A percentile compares a stretch with the other conserved stretches of the same genome.
Conservation (phyloP, 129 eudicot genomes). For the Kitagawia praeruptora region DNA sequence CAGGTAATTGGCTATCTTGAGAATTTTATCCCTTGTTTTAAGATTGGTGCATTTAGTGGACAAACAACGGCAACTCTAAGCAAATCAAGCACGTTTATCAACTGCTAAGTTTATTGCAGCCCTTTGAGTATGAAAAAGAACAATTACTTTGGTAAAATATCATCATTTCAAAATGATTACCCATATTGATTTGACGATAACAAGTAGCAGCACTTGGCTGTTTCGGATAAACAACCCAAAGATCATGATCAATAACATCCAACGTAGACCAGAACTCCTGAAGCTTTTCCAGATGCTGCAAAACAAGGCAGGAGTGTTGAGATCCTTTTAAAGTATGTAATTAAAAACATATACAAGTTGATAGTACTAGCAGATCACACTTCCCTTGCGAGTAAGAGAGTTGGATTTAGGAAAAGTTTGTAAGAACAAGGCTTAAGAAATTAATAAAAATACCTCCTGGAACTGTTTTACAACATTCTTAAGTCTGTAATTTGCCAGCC, state of each 20-base stretch:
- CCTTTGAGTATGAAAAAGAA: neutral
- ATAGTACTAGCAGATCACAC: constrained; percentile 7
- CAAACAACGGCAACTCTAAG: neutral
- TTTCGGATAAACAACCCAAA: constrained; percentile 44
- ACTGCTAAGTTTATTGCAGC: neutral
- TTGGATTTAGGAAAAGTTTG: neutral
- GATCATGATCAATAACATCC: constrained; percentile 57
- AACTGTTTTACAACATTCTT: constrained; percentile 62
- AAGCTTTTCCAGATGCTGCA: constrained; percentile 70
- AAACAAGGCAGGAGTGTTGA: constrained; percentile 19
- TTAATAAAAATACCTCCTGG: constrained; percentile 34
- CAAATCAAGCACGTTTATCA: neutral
- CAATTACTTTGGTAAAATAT: neutral
- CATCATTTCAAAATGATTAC: constrained; percentile 16
- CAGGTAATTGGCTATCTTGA: neutral
- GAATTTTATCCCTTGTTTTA: neutral
- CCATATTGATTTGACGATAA: constrained; percentile 54
- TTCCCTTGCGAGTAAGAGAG: neutral
- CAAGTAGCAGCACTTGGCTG: constrained; percentile 40
- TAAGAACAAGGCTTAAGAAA: neutral
- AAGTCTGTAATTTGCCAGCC: constrained; percentile 57
- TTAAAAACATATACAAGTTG: neutral
- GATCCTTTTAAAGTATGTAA: neutral
- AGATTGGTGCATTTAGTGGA: neutral
- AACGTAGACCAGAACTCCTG: constrained; percentile 64